These are phyloP conservation scores for Apium graveolens DNA, from an alignment of 129 eudicot genomes.

Conservation along the genomic window DNA sequence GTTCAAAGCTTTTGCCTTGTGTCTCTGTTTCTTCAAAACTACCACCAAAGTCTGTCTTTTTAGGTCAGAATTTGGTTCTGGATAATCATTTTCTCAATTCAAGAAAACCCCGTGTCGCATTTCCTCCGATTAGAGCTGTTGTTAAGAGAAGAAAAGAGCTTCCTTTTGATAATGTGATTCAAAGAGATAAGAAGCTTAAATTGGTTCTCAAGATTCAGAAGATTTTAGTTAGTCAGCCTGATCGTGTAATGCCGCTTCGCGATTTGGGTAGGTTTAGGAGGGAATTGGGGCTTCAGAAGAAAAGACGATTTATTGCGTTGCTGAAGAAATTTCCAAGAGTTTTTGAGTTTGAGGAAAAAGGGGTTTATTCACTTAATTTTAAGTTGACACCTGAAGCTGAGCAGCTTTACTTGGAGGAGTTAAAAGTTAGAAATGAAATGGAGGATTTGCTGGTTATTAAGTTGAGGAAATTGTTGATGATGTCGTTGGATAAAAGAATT, in stretches of 20 bases:
- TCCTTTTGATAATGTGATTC: constrained; percentile 88
- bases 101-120: constrained; percentile 37
- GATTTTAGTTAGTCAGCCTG: constrained; percentile 59
- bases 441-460: constrained; percentile 75
- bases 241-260: constrained; percentile 69
- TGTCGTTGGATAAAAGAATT: constrained; percentile 82
- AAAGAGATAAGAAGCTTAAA: constrained; percentile 88
- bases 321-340: constrained; percentile 80
- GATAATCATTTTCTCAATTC: constrained; percentile 15
- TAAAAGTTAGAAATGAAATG: constrained; percentile 84
- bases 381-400: constrained; percentile 88
- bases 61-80: constrained; percentile 40
- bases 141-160: constrained; percentile 93
- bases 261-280: constrained; percentile 82
- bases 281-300: constrained; percentile 68
- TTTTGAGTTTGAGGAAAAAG: constrained; percentile 94
- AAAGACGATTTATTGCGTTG: constrained; percentile 62
- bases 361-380: constrained; percentile 65
- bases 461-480: constrained; percentile 83
- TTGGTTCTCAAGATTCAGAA: constrained; percentile 68
- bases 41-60: constrained; percentile 30
- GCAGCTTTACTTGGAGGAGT: constrained; percentile 72
- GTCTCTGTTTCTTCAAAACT: constrained; percentile 11
- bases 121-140: constrained; percentile 47
- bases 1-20: constrained; percentile 22